Evolutionary conservation across 441 rosid species (phyloP).

Genomic region (Adansonia grandidieri): DNA sequence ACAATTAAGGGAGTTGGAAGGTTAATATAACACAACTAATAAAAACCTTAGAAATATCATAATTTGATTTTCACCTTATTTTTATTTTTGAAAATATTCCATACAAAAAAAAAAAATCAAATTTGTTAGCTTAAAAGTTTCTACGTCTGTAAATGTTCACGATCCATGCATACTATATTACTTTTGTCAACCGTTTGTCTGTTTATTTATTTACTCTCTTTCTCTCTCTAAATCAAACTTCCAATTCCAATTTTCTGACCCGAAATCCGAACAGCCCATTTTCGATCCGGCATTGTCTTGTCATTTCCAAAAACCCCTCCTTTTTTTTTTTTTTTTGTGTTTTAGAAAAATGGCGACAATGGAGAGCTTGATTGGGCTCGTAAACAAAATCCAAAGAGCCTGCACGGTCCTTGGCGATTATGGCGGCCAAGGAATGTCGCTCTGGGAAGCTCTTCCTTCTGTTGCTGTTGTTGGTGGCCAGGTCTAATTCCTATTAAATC

Average conservation of each 20-base stretch:
- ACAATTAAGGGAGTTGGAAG: not conserved
- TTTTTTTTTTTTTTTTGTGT: conserved; percentile 27
- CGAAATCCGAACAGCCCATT: conserved; percentile 26
- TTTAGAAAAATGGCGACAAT: conserved; percentile 73
- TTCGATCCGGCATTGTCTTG: conserved; percentile 9
- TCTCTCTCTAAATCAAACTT: conserved; percentile 28
- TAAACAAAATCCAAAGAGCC: conserved; percentile 97
- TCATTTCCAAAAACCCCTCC: conserved; percentile 31
- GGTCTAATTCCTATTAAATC: conserved; percentile 41
- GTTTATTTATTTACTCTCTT: conserved; percentile 4
- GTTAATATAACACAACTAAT: not conserved
- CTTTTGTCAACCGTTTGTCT: not conserved
- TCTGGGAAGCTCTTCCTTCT: conserved; percentile 99
- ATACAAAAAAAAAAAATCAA: not conserved
- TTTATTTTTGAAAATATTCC: not conserved
- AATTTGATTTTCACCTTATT: not conserved
- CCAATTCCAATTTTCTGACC: conserved; percentile 26
- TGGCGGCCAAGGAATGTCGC: conserved; percentile 98
- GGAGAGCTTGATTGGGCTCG: conserved; percentile 92
- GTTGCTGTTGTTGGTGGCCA: conserved; percentile 99
- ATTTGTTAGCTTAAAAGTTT: no score
- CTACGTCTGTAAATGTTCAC: no score
- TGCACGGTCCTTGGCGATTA: conserved; percentile 95
- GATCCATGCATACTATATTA: conserved; percentile 22
- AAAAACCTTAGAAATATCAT: not conserved